Evolutionary conservation across 306 rosid species (phyloP), one percentile per base, ranked within the genome.

Genomic region (Gastrolobium bilobum): DNA sequence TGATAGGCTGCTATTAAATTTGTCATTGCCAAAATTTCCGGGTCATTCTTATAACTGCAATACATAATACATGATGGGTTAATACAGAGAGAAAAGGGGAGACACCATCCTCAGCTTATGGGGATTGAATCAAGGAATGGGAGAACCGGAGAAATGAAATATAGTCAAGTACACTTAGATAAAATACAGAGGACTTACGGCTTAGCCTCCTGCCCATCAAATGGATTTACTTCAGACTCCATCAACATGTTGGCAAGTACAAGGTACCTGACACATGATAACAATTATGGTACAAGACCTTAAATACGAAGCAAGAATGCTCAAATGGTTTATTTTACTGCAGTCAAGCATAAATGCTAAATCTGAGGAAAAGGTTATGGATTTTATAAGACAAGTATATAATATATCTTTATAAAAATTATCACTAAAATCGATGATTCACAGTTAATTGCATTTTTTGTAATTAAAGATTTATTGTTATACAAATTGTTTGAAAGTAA

Each of bases 1-100:
- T 95, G 99, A 86, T 91, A 95, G 8, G 99, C 98, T 75, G 99
- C 98, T 81, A 95, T 91, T 56, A 95, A 89, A 85, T 95, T 95
- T 85, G 99, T 95, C 99, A 95, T 95, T 8, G 97, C 99, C 88
- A 95, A 86, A 85, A 95, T 95, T 86, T 95, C 99, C 37, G 99
- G 97, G 78, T 95, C 99, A 80, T 91, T 95, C 92, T 95, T 92
- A 84, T 95, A 95, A 76, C 99, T 91, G 90, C 59, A 80, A 54
- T 78, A 42, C 61, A 81, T 63, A 69, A 69, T 77, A 70, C 51
- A 80, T 75, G 69, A 73, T 10, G 11, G 34, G 63, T 51, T 51
- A 68, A 77, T 52, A 39, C 44, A 61, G 75, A 26, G 44, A 26
- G 53, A 70, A 64, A 31, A 10, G 34, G 81, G 43, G 13, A 58